Conservation (phyloP, 129 eudicot genomes). For the Ambrosia artemisiifolia region DNA sequence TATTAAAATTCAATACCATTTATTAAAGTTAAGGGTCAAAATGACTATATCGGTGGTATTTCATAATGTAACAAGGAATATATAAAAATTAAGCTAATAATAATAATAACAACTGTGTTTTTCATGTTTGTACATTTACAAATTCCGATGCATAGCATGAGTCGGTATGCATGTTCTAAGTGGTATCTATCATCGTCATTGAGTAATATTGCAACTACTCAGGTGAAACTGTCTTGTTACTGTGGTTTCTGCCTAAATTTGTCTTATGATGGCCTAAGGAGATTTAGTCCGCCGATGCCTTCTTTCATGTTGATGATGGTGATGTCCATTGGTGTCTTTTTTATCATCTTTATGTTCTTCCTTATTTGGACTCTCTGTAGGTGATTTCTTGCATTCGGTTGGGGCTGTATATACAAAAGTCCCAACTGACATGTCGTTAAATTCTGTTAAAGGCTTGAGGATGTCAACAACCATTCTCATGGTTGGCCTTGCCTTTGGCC, state of each 20-base stretch:
- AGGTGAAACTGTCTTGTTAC: slow-evolving; percentile 33
- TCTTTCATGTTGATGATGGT: slow-evolving; percentile 38
- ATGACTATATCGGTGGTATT: too few relatives aligned
- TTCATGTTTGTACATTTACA: slow-evolving; percentile 24
- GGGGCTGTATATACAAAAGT: slow-evolving; percentile 71
- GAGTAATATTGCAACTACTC: not conserved
- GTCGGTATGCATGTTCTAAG: slow-evolving; percentile 6
- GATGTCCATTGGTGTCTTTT: slow-evolving; percentile 30
- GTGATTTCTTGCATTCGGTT: slow-evolving; percentile 13
- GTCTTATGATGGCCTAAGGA: slow-evolving; percentile 31
- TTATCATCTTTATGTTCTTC: slow-evolving; percentile 13
- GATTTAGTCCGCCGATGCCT: slow-evolving; percentile 36
- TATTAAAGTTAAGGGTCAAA: too few relatives aligned
- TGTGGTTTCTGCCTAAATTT: slow-evolving; percentile 20
- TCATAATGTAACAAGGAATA: not conserved
- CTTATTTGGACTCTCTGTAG: slow-evolving; percentile 18
- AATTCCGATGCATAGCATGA: slow-evolving; percentile 9
- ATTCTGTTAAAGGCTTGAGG: slow-evolving; percentile 49
- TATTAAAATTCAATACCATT: too few relatives aligned
- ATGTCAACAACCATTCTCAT: slow-evolving; percentile 57
- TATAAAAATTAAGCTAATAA: not conserved
- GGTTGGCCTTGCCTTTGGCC: slow-evolving; percentile 68
- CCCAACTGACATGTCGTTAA: slow-evolving; percentile 40
- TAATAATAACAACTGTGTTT: not conserved
- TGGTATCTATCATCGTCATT: not conserved